phyloP scores from a whole-genome alignment of 192 early-diverging fungal species.

The Coemansia sp. region DNA sequence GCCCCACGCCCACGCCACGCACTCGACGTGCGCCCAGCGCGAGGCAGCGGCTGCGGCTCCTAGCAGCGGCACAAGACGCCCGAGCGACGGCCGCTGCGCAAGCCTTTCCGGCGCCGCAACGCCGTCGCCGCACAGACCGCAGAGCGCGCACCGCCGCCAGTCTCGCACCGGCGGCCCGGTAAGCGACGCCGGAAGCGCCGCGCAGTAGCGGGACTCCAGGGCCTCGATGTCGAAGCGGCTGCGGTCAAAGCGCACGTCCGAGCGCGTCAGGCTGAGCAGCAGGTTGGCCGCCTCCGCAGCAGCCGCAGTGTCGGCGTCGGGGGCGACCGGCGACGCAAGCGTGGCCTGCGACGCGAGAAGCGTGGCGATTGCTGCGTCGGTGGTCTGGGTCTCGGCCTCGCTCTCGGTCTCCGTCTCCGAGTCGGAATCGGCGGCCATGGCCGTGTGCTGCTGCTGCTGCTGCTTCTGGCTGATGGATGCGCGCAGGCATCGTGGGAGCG shows the following conservation, averaged over 20 bases:
- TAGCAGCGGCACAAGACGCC: constrained; percentile 31
- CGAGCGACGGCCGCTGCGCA: constrained; percentile 15
- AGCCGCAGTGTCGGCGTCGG: constrained; percentile 9
- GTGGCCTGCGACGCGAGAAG: background rate
- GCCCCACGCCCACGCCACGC: constrained; percentile 54
- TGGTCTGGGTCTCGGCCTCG: background rate
- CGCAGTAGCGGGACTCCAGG: constrained; percentile 34
- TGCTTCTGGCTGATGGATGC: background rate
- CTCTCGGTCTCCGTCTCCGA: background rate
- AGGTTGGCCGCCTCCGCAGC: constrained; percentile 43
- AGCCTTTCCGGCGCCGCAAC: background rate
- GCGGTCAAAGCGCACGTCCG: constrained; percentile 44
- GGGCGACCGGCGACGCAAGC: constrained; percentile 2
- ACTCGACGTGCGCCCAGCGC: constrained; percentile 48
- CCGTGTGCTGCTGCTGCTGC: too few relatives aligned
- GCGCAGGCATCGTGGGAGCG: constrained; percentile 18
- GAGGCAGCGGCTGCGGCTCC: constrained; percentile 4
- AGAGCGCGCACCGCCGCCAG: constrained; percentile 33
- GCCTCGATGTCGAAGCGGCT: constrained; percentile 27
- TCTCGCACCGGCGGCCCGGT: background rate
- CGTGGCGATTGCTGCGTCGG: constrained; percentile 2
- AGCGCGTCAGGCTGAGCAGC: constrained; percentile 46
- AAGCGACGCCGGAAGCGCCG: background rate
- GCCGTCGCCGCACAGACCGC: constrained; percentile 41
- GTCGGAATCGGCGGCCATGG: too few relatives aligned